phyloP scores from a whole-genome alignment of 2,329 filamentous ascomycete genomes.

The Sclerotinia nivalis region DNA sequence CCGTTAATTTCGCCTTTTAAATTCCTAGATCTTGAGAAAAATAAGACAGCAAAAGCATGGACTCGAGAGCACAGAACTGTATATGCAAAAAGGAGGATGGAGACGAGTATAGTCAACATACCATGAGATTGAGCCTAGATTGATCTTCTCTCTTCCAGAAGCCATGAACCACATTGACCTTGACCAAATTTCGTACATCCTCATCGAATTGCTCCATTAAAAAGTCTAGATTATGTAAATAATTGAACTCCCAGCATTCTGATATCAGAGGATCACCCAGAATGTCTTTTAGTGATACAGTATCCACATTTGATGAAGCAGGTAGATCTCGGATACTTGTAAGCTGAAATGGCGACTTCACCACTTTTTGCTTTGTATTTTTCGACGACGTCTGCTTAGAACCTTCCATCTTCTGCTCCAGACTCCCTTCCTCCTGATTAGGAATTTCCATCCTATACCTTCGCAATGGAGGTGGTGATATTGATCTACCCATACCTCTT shows the following conservation, averaged over 20 bases:
- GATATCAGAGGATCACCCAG: constrained; percentile 59
- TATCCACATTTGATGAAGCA: constrained; percentile 54
- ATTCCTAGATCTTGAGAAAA: not conserved
- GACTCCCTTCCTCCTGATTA: not conserved
- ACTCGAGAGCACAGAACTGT: not conserved
- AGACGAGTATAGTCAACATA: constrained; percentile 45
- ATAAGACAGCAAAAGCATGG: not conserved
- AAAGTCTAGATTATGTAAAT: constrained; percentile 58
- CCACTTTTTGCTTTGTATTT: constrained; percentile 18
- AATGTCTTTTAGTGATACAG: constrained; percentile 56
- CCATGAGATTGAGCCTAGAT: constrained; percentile 45
- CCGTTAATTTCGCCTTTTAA: not conserved
- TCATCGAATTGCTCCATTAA: constrained; percentile 57
- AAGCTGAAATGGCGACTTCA: constrained; percentile 58
- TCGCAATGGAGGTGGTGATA: constrained; percentile 39
- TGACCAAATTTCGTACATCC: constrained; percentile 53
- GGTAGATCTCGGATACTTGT: constrained; percentile 57
- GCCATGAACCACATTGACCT: constrained; percentile 62
- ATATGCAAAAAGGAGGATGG: not conserved
- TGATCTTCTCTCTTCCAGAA: constrained; percentile 66
- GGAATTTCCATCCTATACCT: constrained; percentile 1
- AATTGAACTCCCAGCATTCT: constrained; percentile 60
- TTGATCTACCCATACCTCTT: constrained; percentile 29
- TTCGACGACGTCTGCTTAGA: not conserved
- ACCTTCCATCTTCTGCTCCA: constrained; percentile 13